Evolutionary conservation across 306 rosid species (phyloP), one percentile per base, ranked within the genome.

Genomic region (Malus orientalis): DNA sequence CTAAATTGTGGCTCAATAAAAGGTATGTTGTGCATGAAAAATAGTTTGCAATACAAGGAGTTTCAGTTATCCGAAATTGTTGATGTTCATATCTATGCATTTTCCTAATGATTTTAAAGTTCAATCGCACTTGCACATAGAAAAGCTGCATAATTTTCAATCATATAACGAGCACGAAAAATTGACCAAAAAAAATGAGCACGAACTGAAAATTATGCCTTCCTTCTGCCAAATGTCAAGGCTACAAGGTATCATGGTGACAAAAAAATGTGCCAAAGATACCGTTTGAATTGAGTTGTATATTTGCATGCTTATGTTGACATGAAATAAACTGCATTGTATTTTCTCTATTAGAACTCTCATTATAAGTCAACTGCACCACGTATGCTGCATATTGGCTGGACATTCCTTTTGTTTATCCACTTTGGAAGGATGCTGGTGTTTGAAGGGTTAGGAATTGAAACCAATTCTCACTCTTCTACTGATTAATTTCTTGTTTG

Each of bases 1-100:
- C 86, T 93, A 49, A 84, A 81, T 74, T 93, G 92, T 79, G 92
- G 87, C 70, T 84, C 93, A 64, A 55, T 82, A 40, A 86, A 82
- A 72, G 97, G 97, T 90, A 87, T 77, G 89, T 57, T 75, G 27
- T 74, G 53, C 44, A 51, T 47, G n/a, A 73, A 70, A 67, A 29
- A 42, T 42, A 42, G 20, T 8, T 15, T 22, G 16, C 70, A 33
- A 65, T 65, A 20, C 27, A 19, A 10, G 15, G 49, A 16, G 33
- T 19, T 33, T 9, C 30, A 65, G 49, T 36, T 18, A 65, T 65
- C 15, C 36, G 25, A 65, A 65, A 65, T 65, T 33, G 14, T 11
- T 19, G 23, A 36, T 33, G 6, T 18, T 14, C 20, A 20, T 19
- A 36, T 36, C 47, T 33, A 4, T 65, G 9, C 47, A 65, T 65